These are phyloP conservation scores for Lotmaria passim DNA, from an alignment of 208 protist species.

Conservation along the genomic window DNA sequence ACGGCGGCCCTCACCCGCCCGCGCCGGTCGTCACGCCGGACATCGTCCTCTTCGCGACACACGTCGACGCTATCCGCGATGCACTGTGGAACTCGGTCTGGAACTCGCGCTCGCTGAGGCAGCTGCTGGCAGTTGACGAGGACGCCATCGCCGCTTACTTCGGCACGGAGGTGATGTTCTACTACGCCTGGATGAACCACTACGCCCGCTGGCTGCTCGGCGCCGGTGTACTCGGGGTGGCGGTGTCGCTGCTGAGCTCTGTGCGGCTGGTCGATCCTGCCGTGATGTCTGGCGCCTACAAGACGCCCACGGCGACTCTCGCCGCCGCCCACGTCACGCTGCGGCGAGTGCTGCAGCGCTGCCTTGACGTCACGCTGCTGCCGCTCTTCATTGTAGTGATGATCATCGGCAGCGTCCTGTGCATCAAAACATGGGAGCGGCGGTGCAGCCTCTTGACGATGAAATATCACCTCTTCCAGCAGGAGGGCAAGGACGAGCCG, in stretches of 20 bases:
- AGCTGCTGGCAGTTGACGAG: conserved; percentile 26
- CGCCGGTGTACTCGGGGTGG: conserved; percentile 35
- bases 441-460: conserved; percentile 45
- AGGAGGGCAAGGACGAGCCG: conserved; percentile 45
- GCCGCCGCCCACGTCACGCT: conserved; percentile 9
- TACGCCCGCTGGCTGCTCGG: conserved; percentile 62
- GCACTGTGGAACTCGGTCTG: conserved; percentile 26
- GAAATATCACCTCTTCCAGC: conserved; percentile 49
- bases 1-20: conserved; percentile 27
- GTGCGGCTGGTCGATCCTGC: conserved; percentile 14
- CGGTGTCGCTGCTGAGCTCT: conserved; percentile 32
- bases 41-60: conserved; percentile 40
- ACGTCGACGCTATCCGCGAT: conserved; percentile 45
- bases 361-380: conserved; percentile 27
- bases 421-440: conserved; percentile 72
- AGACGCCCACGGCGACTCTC: background rate
- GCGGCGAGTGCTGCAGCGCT: conserved; percentile 14
- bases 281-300: conserved; percentile 10
- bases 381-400: conserved; percentile 46
- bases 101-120: conserved; percentile 11
- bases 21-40: conserved; percentile 19
- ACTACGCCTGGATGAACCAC: conserved; percentile 85
- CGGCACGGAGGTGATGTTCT: conserved; percentile 66
- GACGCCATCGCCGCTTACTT: conserved; percentile 56
- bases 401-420: conserved; percentile 60